Base-by-base conservation (phyloP, 2,329 filamentous ascomycete genomes). In the Parastagonospora nodorum region DNA sequence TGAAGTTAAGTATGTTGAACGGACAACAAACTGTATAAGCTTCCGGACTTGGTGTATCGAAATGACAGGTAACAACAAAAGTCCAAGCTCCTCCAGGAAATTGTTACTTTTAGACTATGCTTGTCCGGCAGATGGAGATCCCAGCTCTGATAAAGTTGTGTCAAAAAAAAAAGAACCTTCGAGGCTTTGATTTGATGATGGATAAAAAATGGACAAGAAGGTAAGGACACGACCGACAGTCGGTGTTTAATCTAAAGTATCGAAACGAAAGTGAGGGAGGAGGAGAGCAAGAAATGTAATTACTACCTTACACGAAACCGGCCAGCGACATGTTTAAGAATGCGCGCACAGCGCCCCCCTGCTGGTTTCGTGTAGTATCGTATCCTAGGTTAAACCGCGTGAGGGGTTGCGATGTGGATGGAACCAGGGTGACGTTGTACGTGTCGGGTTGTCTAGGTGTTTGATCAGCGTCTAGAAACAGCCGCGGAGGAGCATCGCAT, bases 381-480 rank as follows among this genome's bases (percentile, higher is more conserved):
- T 16, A 19, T 12, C 16, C 37, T 24, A 39, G 19, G 19, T 39
- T 16, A 24, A 39, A 39, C 36, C 15, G 33, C 16, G 36, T 38
- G 36, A 15, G 33, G 14, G 33, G 33, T 11, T 16, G 33, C 8
- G 14, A 9, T 6, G 9, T n/a, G 30, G 30, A 32, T 32, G 14
- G 16, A 9, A 19, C 14, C 8, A 19, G 36, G 36, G 14, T 24
- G 36, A 32, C 30, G 10, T 10, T 10, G n/a, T 11, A 8, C 30
- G n/a, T 32, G 30, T 24, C 19, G 19, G 19, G 19, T 24, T 27
- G 42, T 32, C 12, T 46, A 42, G 42, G 39, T 52, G 66, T 69
- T 60, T 69, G 66, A 69, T 69, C 66, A 55, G 42, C 63, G 40
- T 45, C 44, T 46, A 41, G 58, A 62, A 68, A 64, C 61, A 64